Evolutionary conservation across 805 yeast species (phyloP).

Genomic region (Lachancea kluyveri): DNA sequence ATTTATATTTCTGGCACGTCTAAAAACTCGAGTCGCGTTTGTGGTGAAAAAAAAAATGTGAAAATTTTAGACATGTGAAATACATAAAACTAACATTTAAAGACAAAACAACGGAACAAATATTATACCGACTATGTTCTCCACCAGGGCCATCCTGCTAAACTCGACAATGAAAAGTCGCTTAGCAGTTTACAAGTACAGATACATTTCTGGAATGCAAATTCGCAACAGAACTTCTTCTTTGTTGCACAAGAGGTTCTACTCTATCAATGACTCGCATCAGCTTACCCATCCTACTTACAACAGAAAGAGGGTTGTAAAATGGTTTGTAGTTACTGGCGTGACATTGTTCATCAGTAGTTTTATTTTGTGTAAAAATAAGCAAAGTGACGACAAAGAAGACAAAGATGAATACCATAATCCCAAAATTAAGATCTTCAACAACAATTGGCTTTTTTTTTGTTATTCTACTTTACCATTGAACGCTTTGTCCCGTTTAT

Average conservation of each 20-base stretch:
- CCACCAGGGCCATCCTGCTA: too few relatives aligned
- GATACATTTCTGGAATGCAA: conserved; percentile 13
- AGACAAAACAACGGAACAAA: too few relatives aligned
- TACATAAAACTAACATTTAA: too few relatives aligned
- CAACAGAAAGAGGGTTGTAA: conserved; percentile 13
- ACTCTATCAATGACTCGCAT: conserved; percentile 8
- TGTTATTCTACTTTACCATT: conserved; percentile 87
- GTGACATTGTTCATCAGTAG: conserved; percentile 26
- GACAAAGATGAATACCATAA: conserved; percentile 44
- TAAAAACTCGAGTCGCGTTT: too few relatives aligned
- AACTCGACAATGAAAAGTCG: conserved; percentile 28
- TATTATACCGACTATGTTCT: too few relatives aligned
- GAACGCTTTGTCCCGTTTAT: conserved; percentile 81
- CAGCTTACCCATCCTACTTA: conserved; percentile 3
- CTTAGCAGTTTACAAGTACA: conserved; percentile 2
- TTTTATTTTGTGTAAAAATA: conserved; percentile 15
- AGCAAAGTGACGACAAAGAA: conserved; percentile 21
- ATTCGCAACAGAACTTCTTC: conserved; percentile 23
- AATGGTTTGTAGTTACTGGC: conserved; percentile 27
- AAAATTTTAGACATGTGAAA: too few relatives aligned
- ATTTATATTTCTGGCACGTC: too few relatives aligned
- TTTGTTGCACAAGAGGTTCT: conserved; percentile 19
- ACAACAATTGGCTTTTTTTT: conserved; percentile 76
- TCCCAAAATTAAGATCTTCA: conserved; percentile 33
- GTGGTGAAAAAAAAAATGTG: too few relatives aligned